A percentile compares a stretch with the other conserved stretches of the same genome.
Conservation (phyloP, 2,329 filamentous ascomycete species). For the Tolypocladium pustulatum region DNA sequence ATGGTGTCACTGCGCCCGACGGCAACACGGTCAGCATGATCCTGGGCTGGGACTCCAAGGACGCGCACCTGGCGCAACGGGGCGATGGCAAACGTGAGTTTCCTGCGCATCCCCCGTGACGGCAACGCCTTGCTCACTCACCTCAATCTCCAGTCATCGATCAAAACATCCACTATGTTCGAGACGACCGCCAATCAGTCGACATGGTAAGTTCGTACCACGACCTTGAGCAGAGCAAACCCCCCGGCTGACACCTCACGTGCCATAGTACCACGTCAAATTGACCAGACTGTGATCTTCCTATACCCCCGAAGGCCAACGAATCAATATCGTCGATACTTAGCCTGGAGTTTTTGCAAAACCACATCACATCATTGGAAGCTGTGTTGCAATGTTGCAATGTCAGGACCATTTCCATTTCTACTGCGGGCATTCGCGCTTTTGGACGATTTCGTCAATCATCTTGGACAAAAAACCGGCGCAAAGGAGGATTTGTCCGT, state of each 20-base stretch:
- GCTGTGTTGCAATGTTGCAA: not conserved
- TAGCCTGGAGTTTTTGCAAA: not conserved
- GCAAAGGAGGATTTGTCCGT: not conserved
- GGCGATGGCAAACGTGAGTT: slow-evolving; percentile 19
- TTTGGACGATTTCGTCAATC: not conserved
- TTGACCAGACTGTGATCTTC: slow-evolving; percentile 5
- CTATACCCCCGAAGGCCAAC: not conserved
- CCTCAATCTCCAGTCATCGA: slow-evolving; percentile 19
- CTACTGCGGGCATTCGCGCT: not conserved
- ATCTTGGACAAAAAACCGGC: not conserved
- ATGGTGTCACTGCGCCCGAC: slow-evolving; percentile 15
- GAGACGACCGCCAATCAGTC: slow-evolving; percentile 16
- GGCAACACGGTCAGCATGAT: slow-evolving; percentile 21
- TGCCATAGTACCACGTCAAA: slow-evolving; percentile 16
- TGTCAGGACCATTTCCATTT: not conserved
- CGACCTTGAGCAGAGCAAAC: not conserved
- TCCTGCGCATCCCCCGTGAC: not conserved
- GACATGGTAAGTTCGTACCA: slow-evolving; percentile 17
- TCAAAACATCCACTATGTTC: slow-evolving; percentile 22
- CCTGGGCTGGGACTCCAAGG: slow-evolving; percentile 28
- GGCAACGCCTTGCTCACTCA: too few relatives aligned
- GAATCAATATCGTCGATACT: not conserved
- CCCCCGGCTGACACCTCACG: not conserved
- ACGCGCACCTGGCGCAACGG: slow-evolving; percentile 23
- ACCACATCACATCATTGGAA: not conserved